Evolutionary conservation across 805 yeast species (phyloP), one percentile per base, ranked within the genome.

Genomic region (Schwanniomyces vanrijiae): DNA sequence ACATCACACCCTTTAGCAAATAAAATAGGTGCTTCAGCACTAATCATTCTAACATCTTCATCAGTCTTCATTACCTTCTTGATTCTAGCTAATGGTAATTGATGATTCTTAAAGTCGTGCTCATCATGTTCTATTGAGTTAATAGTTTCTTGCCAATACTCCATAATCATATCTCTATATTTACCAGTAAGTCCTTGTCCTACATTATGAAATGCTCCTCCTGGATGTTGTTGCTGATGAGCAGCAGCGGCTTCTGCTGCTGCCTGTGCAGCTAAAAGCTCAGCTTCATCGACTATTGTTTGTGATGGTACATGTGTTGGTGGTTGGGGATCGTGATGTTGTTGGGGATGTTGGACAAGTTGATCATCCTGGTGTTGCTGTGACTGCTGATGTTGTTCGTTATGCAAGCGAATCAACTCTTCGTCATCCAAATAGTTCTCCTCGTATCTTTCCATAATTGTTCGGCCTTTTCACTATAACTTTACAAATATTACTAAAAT

Each of bases 1-100:
- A 94, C 84, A 64, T 94, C 99, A 68, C 99, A 94, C 1, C 98
- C 98, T 66, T 94, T 94, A 40, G 99, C 98, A 71, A 94, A 94
- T 50, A 94, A 69, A 28, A 94, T 90, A 2, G 99, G 99, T 0
- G 98, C 98, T 69, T 94, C 99, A 2, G 99, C 98, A 53, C 94
- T 83, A 47, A 94, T 94, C 99, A 94, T 94, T 54, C 90, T 81
- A 34, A 94, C 98, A 54, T 92, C 97, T 62, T 90, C 96, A 64
- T 92, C 98, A 0, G 97, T 91, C 64, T 92, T 92, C 98, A 92
- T 92, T 35, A 92, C 97, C 65, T 92, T 92, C 62, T 94, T 92
- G 58, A 94, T 94, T 56, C 99, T 78, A 4, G 99, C 99, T 46
- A 94, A 75, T 14, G 99, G 99, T 51, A 94, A 73, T 53, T 91